Conservation (phyloP, 2,329 filamentous ascomycete species). For the Fusarium neocosmosporiellum region DNA sequence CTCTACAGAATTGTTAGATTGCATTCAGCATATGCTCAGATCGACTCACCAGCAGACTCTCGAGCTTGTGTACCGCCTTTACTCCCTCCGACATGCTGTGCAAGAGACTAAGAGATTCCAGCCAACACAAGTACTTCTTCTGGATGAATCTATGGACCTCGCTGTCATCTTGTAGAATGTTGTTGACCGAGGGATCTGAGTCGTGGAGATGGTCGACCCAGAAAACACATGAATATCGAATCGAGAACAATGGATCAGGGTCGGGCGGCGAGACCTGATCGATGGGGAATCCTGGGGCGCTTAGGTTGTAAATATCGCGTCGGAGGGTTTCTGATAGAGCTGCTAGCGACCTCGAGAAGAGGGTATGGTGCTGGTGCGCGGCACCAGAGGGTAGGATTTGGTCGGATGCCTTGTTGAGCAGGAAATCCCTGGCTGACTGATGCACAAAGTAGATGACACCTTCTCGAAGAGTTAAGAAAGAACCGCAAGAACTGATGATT, state of each 20-base stretch:
- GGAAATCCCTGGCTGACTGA: conserved; percentile 57
- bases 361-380: conserved; percentile 40
- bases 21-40: too few relatives aligned
- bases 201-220: conserved; percentile 38
- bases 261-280: conserved; percentile 15
- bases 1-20: too few relatives aligned
- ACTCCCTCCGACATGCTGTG: too few relatives aligned
- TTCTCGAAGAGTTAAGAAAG: conserved; percentile 51
- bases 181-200: too few relatives aligned
- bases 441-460: too few relatives aligned
- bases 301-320: conserved; percentile 51
- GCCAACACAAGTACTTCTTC: too few relatives aligned
- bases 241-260: conserved; percentile 25
- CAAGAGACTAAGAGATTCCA: too few relatives aligned
- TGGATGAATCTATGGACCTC: too few relatives aligned
- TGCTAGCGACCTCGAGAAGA: conserved; percentile 51
- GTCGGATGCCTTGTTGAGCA: conserved; percentile 33
- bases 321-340: conserved; percentile 43
- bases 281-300: conserved; percentile 9
- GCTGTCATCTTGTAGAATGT: too few relatives aligned
- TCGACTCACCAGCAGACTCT: too few relatives aligned
- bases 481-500: conserved; percentile 51
- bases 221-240: conserved; percentile 35
- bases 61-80: too few relatives aligned
- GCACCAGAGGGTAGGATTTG: conserved; percentile 45